Evolutionary conservation across 768 basidiomycete genomes (phyloP), one percentile per base, ranked within the genome.

Genomic region (Tulasnella sp.): DNA sequence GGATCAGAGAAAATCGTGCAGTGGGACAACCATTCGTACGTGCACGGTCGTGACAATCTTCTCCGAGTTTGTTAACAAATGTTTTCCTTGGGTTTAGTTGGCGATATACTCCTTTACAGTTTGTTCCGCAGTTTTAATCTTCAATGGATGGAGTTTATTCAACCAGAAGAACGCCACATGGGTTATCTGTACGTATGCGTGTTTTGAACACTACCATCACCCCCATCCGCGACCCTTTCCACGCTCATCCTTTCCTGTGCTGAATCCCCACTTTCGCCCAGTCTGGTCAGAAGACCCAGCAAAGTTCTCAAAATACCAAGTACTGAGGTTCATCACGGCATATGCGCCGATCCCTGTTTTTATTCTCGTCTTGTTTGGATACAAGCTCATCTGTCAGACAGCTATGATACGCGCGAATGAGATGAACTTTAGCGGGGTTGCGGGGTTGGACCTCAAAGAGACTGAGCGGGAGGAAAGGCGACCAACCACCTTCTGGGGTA

Each of bases 81-180:
- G 44, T 9, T 13, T 18, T 18, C 16, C 16, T 42, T 29, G 32
- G 20, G 29, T 13, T 20, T 80, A 80, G 80, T 39, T 29, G 51
- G 80, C 79, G n/a, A 77, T 44, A 20, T 80, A 78, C 44, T 79
- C 80, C 10, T 75, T 80, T 32, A 39, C 42, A 9, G 69, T 80
- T 4, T 80, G 80, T 77, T 40, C 46, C 15, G 29, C 57, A 11
- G 71, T 80, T 39, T 40, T 80, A 10, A 13, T 80, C 13, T 78
- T 77, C 77, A 77, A 80, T 80, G 79, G 80, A 13, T 80, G 80
- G 80, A 80, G 42, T 29, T 55, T 71, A 18, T 80, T 80, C 26
- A 48, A 44, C 11, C 44, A 57, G 32, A 44, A 48, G 32, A 48
- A 57, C 42, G 46, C 35, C 15, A 18, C 1, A 16, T 76, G 23